Conservation (phyloP, 495 filamentous ascomycete genomes). For the Cudoniella acicularis region DNA sequence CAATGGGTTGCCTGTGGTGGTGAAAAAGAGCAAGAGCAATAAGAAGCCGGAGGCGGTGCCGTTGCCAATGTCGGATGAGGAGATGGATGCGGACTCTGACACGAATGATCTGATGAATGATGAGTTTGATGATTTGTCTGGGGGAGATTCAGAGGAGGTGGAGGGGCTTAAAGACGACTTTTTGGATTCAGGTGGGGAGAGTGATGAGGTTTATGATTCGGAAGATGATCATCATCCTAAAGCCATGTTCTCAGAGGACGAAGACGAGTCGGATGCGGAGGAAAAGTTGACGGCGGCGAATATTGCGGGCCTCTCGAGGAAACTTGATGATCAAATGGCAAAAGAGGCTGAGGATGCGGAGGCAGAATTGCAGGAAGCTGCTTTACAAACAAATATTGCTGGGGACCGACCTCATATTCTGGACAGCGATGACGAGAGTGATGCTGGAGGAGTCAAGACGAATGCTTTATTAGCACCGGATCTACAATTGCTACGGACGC, state of each 20-base stretch:
- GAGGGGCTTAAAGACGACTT: slow-evolving; percentile 51
- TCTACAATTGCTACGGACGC: slow-evolving; percentile 80
- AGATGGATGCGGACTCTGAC: slow-evolving; percentile 39
- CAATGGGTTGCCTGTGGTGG: slow-evolving; percentile 12
- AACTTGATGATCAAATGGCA: slow-evolving; percentile 67
- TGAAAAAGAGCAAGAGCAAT: slow-evolving; percentile 7
- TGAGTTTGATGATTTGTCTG: slow-evolving; percentile 51
- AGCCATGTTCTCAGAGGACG: slow-evolving; percentile 91
- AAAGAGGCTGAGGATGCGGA: slow-evolving; percentile 73
- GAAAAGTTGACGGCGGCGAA: slow-evolving; percentile 94
- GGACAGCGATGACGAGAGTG: slow-evolving; percentile 49
- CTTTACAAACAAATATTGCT: slow-evolving; percentile 91
- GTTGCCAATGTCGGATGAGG: slow-evolving; percentile 44
- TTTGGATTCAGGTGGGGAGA: slow-evolving; percentile 46
- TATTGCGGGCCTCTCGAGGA: slow-evolving; percentile 83
- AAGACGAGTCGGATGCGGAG: slow-evolving; percentile 83
- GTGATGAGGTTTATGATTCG: slow-evolving; percentile 66
- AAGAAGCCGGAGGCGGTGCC: slow-evolving; percentile 34
- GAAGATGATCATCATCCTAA: slow-evolving; percentile 53
- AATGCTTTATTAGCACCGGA: slow-evolving; percentile 70
- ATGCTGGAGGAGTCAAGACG: slow-evolving; percentile 41
- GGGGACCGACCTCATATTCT: slow-evolving; percentile 74
- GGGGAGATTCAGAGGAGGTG: slow-evolving; percentile 37
- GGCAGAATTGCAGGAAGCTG: slow-evolving; percentile 78
- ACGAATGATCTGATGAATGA: slow-evolving; percentile 40